These are phyloP conservation scores for Phyllostachys edulis DNA, from an alignment of 176 grass and related monocot genomes.

Conservation along the genomic window DNA sequence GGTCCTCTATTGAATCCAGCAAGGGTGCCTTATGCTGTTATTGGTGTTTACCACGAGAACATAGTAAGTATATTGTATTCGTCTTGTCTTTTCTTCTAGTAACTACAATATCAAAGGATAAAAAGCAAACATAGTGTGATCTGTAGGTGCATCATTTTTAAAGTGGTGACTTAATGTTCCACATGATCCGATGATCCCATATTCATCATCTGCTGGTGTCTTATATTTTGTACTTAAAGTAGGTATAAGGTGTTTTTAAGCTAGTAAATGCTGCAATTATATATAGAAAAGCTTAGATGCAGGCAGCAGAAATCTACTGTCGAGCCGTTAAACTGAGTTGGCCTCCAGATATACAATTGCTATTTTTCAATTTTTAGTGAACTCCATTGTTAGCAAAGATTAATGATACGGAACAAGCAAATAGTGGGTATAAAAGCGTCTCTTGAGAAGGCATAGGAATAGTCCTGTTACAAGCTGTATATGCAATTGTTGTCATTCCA, in stretches of 20 bases:
- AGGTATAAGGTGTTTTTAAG: neutral
- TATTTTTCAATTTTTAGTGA: neutral
- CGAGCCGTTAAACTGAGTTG: neutral
- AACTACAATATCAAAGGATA: constrained; percentile 1
- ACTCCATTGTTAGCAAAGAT: neutral
- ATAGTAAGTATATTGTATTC: constrained; percentile 64
- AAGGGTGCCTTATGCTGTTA: constrained; percentile 82
- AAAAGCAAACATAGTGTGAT: constrained; percentile 1
- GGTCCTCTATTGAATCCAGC: constrained; percentile 96
- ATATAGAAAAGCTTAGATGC: neutral
- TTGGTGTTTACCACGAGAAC: constrained; percentile 92
- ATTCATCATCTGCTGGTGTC: neutral
- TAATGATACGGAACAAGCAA: neutral
- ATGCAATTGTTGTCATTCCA: neutral
- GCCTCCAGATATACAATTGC: neutral
- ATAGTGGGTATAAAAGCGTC: neutral
- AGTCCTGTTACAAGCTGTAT: neutral
- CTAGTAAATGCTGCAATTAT: neutral
- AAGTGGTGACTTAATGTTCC: neutral
- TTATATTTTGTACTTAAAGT: neutral
- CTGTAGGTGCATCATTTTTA: neutral
- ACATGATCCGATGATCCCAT: neutral
- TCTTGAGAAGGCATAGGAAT: neutral
- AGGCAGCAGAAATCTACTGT: neutral
- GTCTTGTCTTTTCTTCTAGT: constrained; percentile 2